phyloP scores from a whole-genome alignment of 768 basidiomycete genomes.

The Suillus cothurnatus region DNA sequence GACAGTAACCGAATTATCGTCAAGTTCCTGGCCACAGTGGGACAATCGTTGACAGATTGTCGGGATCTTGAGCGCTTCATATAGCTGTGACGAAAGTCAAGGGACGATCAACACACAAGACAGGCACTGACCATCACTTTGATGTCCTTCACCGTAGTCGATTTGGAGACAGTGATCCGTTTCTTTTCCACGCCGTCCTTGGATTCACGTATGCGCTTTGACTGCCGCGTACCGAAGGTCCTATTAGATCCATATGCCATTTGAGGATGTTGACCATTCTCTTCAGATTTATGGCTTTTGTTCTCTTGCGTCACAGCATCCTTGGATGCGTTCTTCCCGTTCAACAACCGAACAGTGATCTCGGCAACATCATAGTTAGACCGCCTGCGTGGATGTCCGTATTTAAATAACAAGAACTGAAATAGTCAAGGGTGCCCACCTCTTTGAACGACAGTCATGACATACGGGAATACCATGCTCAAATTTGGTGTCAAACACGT shows the following conservation, averaged over 20 bases:
- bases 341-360: conserved; percentile 55
- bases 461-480: conserved; percentile 58
- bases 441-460: conserved; percentile 57
- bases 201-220: conserved; percentile 66
- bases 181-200: conserved; percentile 52
- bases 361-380: conserved; percentile 60
- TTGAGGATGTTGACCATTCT: conserved; percentile 6
- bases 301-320: conserved; percentile 22
- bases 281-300: conserved; percentile 5
- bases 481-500: conserved; percentile 39
- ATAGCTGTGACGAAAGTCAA: conserved; percentile 46
- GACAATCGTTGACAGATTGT: conserved; percentile 78
- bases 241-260: conserved; percentile 31
- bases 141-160: conserved; percentile 75
- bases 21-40: conserved; percentile 61
- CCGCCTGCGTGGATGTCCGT: conserved; percentile 22
- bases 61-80: conserved; percentile 63
- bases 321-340: conserved; percentile 34
- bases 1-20: conserved; percentile 55
- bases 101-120: conserved; percentile 8
- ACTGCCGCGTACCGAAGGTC: conserved; percentile 56
- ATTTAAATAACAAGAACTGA: conserved; percentile 14
- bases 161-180: conserved; percentile 59
- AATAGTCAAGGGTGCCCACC: conserved; percentile 39
- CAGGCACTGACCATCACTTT: conserved; percentile 61